Base-by-base conservation (phyloP, 169 alveolate genomes). In the Amoebophrya sp. region DNA sequence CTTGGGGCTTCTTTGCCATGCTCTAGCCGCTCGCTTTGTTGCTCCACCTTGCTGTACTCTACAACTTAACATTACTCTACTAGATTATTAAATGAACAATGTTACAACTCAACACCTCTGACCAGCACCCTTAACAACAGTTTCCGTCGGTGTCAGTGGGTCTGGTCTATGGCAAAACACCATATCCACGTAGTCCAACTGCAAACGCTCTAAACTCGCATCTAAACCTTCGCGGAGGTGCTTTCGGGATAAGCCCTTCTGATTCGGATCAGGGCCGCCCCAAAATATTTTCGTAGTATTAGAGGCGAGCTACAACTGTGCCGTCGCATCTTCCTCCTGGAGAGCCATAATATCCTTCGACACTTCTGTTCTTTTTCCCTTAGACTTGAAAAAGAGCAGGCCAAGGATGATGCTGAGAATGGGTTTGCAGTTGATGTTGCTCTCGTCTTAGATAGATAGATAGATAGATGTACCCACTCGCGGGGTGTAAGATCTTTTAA, bases 121-220 rank as follows among this genome's bases (percentile, higher is more conserved):
- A 78, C 83, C 93, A 91, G 78, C 0, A 65, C 93, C 18, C 93
- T 89, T 47, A 10, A 92, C 93, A 0, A 91, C 89, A 40, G 83
- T 91, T 55, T 92, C 93, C 93, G 89, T 83, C 0, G 93, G 93
- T 0, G 93, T 92, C 38, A 91, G 53, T 38, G n/a, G 91, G 40
- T 92, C 93, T 18, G 93, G 93, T 54, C 93, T 39, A 90, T 92
- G 93, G 53, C 93, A 92, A n/a, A 92, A 92, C 34, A 92, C 93
- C 91, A 92, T 14, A 38, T 92, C 93, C 91, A 92, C 93, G 41
- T 92, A 92, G 24, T 26, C 77, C 40, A 92, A 40, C 41, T 76
- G 34, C 91, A 92, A 78, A 29, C 93, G 34, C 33, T 89, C 41
- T 40, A 92, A 12, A 1, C 92, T 65, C 29, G 47, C 90, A 26